phyloP scores from a whole-genome alignment of 2,329 filamentous ascomycete genomes.

The Tolypocladium nubicola region DNA sequence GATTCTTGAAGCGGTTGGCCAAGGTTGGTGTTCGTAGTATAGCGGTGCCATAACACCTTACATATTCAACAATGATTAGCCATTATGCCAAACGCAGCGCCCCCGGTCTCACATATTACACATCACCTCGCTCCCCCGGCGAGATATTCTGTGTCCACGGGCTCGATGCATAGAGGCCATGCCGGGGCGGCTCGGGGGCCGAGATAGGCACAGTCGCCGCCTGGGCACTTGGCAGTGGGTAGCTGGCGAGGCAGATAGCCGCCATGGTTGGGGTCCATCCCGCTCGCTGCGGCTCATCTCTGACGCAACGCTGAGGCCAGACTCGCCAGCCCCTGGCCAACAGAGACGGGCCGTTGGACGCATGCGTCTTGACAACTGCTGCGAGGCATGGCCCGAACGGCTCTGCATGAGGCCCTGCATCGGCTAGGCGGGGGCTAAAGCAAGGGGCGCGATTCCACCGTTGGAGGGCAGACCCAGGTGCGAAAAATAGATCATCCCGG shows the following conservation, averaged over 20 bases:
- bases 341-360: background rate
- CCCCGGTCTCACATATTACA: background rate
- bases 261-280: background rate
- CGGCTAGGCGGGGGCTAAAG: background rate
- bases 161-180: background rate
- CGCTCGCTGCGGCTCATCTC: background rate
- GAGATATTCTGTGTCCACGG: background rate
- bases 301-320: background rate
- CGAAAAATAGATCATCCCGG: background rate
- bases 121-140: background rate
- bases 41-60: background rate
- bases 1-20: background rate
- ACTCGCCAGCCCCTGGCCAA: background rate
- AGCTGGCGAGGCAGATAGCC: background rate
- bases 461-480: background rate
- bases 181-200: background rate
- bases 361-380: background rate
- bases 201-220: background rate
- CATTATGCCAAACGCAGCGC: background rate
- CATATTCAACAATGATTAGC: background rate
- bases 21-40: background rate
- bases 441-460: background rate
- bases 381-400: background rate
- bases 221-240: background rate
- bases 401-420: background rate